These are phyloP conservation scores for Globisporangium nodosum DNA, from an alignment of 352 stramenopile genomes.

Conservation along the genomic window DNA sequence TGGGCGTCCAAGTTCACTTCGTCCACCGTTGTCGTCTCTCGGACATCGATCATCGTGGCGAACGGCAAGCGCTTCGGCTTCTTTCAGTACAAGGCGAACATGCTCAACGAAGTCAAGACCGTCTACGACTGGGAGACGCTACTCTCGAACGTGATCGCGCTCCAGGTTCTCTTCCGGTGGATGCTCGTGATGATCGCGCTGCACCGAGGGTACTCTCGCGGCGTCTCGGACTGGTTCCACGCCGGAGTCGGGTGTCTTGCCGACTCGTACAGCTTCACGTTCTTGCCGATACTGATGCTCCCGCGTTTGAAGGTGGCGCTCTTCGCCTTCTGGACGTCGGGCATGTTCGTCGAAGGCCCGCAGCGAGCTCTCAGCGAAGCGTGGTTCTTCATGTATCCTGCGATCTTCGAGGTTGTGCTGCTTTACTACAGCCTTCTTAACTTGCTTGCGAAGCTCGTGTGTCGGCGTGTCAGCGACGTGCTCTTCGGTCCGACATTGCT, in stretches of 20 bases:
- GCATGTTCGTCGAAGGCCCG: slow-evolving; percentile 16
- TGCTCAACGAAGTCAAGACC: neutral
- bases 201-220: neutral
- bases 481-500: slow-evolving; percentile 24
- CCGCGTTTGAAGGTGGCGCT: slow-evolving; percentile 16
- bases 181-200: slow-evolving; percentile 7
- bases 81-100: neutral
- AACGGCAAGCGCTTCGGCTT: slow-evolving; percentile 14
- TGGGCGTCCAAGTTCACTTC: slow-evolving; percentile 3
- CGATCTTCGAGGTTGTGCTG: slow-evolving; percentile 22
- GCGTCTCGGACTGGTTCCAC: neutral
- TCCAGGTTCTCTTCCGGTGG: slow-evolving; percentile 10
- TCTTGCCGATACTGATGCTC: slow-evolving; percentile 18
- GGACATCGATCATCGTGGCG: slow-evolving; percentile 6
- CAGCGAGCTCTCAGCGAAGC: slow-evolving; percentile 15
- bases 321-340: slow-evolving; percentile 22
- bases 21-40: neutral
- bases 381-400: slow-evolving; percentile 32
- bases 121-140: slow-evolving; percentile 11
- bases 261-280: slow-evolving; percentile 7
- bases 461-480: slow-evolving; percentile 18
- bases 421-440: slow-evolving; percentile 24
- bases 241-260: slow-evolving; percentile 8
- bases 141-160: slow-evolving; percentile 5
- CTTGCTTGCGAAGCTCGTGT: slow-evolving; percentile 5